phyloP scores from a whole-genome alignment of 331 rosid species.

The Cydonia oblonga region DNA sequence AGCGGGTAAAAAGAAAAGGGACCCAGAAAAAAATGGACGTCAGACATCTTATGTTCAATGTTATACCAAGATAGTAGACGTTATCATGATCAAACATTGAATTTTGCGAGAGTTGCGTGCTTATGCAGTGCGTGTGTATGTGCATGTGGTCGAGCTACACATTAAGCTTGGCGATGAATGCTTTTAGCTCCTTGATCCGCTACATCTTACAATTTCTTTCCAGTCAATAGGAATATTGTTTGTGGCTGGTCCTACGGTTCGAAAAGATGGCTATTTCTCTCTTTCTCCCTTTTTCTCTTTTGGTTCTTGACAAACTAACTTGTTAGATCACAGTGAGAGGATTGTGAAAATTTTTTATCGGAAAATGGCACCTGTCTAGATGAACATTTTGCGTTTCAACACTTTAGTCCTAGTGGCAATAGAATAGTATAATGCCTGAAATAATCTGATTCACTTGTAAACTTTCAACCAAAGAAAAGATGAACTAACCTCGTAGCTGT shows the following conservation, averaged over 20 bases:
- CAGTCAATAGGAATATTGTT: background rate
- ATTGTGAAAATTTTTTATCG: background rate
- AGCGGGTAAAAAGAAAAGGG: background rate
- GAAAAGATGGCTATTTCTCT: background rate
- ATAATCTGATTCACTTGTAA: background rate
- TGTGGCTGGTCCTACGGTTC: background rate
- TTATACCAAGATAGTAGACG: background rate
- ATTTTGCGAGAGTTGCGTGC: background rate
- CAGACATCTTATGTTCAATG: background rate
- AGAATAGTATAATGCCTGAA: background rate
- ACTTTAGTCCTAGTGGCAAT: background rate
- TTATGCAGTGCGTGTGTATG: no score
- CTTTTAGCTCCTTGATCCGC: background rate
- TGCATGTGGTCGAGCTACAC: background rate
- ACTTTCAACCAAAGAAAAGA: slow-evolving; percentile 4
- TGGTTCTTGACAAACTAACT: background rate
- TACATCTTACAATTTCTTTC: background rate
- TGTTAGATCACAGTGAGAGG: background rate
- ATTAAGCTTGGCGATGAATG: background rate
- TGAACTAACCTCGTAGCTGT: slow-evolving; percentile 65
- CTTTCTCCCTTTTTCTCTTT: background rate
- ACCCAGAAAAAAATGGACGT: background rate
- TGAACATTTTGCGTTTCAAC: background rate
- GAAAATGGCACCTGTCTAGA: background rate
- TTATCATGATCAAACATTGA: background rate